phyloP scores from a whole-genome alignment of 441 rosid species.

The Isatis lusitanica region DNA sequence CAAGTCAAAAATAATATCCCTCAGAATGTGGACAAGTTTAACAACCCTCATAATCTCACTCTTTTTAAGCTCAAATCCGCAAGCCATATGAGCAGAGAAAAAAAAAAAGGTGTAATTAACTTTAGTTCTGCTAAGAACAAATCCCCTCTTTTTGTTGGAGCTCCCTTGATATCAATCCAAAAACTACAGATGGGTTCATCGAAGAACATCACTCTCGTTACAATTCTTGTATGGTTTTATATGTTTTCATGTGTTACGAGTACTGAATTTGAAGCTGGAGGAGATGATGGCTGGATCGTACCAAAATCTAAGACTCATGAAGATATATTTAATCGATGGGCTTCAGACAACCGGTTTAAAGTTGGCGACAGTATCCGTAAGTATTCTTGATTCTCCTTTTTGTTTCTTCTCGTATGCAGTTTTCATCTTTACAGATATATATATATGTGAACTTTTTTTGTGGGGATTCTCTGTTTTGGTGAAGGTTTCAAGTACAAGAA shows the following conservation, averaged over 20 bases:
- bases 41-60: slow-evolving; percentile 23
- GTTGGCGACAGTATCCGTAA: slow-evolving; percentile 66
- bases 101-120: not conserved
- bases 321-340: slow-evolving; percentile 68
- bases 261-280: slow-evolving; percentile 59
- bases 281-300: slow-evolving; percentile 56
- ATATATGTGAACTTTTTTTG: not conserved
- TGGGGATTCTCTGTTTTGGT: too few relatives aligned
- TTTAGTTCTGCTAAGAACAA: not conserved
- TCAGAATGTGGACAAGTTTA: slow-evolving; percentile 30
- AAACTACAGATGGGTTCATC: slow-evolving; percentile 26
- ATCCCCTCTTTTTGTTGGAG: not conserved
- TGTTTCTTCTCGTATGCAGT: not conserved
- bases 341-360: slow-evolving; percentile 78
- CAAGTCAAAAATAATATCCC: slow-evolving; percentile 30
- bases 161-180: slow-evolving; percentile 27
- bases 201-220: slow-evolving; percentile 10
- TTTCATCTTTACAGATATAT: slow-evolving; percentile 6
- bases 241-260: slow-evolving; percentile 35
- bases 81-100: not conserved
- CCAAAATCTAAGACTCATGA: slow-evolving; percentile 43
- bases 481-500: slow-evolving; percentile 75
- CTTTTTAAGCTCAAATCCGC: slow-evolving; percentile 29
- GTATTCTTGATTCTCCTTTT: slow-evolving; percentile 16
- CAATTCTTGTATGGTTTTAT: slow-evolving; percentile 16